Conservation (phyloP, 83 land plant genomes). For the Isoetes engelmannii region DNA sequence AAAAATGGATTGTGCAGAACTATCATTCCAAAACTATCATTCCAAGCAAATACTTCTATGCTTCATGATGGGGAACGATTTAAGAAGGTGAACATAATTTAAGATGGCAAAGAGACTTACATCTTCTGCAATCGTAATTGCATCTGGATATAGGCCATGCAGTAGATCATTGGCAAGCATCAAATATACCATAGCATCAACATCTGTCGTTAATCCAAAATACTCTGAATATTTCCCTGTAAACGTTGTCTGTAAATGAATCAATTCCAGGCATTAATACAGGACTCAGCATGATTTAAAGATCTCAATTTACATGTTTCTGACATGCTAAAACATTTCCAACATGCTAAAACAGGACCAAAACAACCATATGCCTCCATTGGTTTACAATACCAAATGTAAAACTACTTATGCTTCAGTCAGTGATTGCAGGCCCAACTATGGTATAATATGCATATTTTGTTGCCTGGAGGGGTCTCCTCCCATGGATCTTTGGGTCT, state of each 20-base stretch:
- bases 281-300: background rate
- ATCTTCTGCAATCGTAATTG: constrained; percentile 81
- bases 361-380: too few species aligned
- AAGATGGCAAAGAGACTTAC: constrained; percentile 29
- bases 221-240: constrained; percentile 85
- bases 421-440: too few species aligned
- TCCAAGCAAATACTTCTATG: background rate
- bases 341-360: too few species aligned
- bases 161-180: constrained; percentile 87
- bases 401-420: too few species aligned
- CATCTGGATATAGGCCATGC: constrained; percentile 66
- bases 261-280: background rate
- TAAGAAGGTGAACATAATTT: background rate
- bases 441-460: too few species aligned
- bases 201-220: constrained; percentile 83
- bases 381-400: too few species aligned
- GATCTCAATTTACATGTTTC: background rate
- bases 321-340: background rate
- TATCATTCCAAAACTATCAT: too few species aligned
- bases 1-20: too few species aligned
- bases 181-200: constrained; percentile 83
- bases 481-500: too few species aligned
- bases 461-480: too few species aligned
- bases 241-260: constrained; percentile 51
- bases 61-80: background rate